Evolutionary conservation across 148 eudicot genomes (phyloP), one percentile per base, ranked within the genome.

Genomic region (Camellia japonica): DNA sequence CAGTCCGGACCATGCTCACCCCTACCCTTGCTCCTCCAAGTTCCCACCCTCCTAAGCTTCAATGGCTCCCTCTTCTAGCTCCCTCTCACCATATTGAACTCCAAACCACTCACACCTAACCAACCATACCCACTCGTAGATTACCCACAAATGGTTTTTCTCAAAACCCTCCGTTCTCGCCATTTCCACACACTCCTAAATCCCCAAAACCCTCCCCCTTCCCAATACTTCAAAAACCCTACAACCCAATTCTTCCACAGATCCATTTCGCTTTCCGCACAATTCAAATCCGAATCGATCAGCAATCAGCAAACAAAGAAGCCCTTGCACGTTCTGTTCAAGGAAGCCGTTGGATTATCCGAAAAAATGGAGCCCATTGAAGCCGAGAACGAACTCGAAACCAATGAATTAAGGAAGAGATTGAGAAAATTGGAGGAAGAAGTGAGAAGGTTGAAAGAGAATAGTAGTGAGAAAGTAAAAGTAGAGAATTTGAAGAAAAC

Each of bases 291-390:
- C 18, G 52, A 82, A 42, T 63, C 73, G 16, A 65, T 4, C 19
- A 5, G 71, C 12, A 60, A 23, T 15, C 14, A 62, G 55, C 79
- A 68, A 18, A 46, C 77, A n/a, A 81, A 79, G 79, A 83, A 83
- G 78, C 89, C 88, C 74, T 79, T 88, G 66, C 86, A 88, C 82
- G 58, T 80, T 71, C 38, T 85, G 19, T 86, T 90, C 84, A 80
- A 82, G 66, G 90, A 90, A 86, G 89, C 90, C 11, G 83, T 86
- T 62, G 91, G 89, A 11, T 62, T 86, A 23, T 76, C 79, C 7
- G 83, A 55, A 73, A 83, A 43, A 46, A 13, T 67, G 3, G 79
- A 86, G 41, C 54, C 19, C 15, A 65, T 10, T 55, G 80, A 71
- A 13, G 52, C 12, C 0, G 86, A 80, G 10, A 65, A n/a, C 13